These are phyloP conservation scores for Plectosphaerella sp. DNA, from an alignment of 2,329 filamentous ascomycete species.

Conservation along the genomic window DNA sequence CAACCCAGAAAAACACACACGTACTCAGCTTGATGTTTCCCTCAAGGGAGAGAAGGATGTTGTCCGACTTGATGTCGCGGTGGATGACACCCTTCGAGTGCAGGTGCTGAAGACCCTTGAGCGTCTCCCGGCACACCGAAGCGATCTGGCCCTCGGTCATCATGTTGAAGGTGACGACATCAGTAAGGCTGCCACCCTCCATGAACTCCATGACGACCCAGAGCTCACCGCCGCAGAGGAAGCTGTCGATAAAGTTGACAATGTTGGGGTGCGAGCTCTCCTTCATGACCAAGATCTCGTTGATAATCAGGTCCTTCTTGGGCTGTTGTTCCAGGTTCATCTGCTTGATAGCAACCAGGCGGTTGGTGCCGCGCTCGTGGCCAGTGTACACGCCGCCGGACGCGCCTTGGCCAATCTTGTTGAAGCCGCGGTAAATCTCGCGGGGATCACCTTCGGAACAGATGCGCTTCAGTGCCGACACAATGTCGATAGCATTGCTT, in stretches of 20 bases:
- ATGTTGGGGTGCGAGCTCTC: constrained; percentile 98
- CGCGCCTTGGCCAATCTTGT: constrained; percentile 95
- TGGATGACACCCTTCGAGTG: constrained; percentile 98
- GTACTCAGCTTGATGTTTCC: constrained; percentile 96
- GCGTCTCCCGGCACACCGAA: constrained; percentile 87
- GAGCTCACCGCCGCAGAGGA: constrained; percentile 80
- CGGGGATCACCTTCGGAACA: constrained; percentile 88
- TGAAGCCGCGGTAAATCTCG: constrained; percentile 79
- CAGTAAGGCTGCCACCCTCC: constrained; percentile 95
- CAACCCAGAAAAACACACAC: constrained; percentile 25
- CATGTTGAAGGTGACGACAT: constrained; percentile 98
- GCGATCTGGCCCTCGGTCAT: constrained; percentile 98
- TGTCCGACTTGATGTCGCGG: constrained; percentile 98
- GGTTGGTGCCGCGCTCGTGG: constrained; percentile 77
- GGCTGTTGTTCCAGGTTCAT: constrained; percentile 99
- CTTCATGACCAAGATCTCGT: constrained; percentile 98
- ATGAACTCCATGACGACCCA: constrained; percentile 99
- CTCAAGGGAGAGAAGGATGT: constrained; percentile 88
- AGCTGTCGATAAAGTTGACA: constrained; percentile 99
- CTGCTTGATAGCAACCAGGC: constrained; percentile 96
- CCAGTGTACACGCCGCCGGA: constrained; percentile 95
- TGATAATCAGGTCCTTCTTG: constrained; percentile 98
- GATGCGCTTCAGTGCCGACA: constrained; percentile 79
- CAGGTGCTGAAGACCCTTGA: constrained; percentile 87
- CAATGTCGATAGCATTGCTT: constrained; percentile 77